Percentiles rank a stretch among this genome's conserved stretches.
Evolutionary conservation across 2,329 filamentous ascomycete genomes (phyloP).

Genomic region (Lasiodiplodia hormozganensis): DNA sequence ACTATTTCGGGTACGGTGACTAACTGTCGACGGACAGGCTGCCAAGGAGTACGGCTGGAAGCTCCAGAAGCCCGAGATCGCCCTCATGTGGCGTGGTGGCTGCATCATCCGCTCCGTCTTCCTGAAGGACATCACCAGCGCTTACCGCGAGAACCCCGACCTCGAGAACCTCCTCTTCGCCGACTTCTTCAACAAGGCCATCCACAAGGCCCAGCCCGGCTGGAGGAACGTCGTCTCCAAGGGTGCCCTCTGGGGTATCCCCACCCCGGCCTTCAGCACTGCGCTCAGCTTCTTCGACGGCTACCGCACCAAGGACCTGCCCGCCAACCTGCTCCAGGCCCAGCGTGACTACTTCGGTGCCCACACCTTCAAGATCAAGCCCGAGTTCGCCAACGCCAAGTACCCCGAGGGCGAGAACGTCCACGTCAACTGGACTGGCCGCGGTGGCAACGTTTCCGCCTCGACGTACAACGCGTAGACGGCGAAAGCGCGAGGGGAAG

Average conservation of each 20-base stretch:
- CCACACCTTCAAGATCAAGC: slow-evolving; percentile 63
- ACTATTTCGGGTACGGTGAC: slow-evolving; percentile 9
- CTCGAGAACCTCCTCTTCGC: slow-evolving; percentile 98
- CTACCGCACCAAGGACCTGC: slow-evolving; percentile 95
- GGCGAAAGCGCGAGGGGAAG: slow-evolving; percentile 10
- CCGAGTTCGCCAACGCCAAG: slow-evolving; percentile 66
- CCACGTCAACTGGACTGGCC: slow-evolving; percentile 99
- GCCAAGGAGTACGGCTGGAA: slow-evolving; percentile 97
- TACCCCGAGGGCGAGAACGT: slow-evolving; percentile 87
- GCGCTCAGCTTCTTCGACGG: slow-evolving; percentile 98
- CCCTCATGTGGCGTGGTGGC: slow-evolving; percentile 99
- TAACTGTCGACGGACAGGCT: slow-evolving; percentile 63
- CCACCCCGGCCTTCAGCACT: slow-evolving; percentile 94
- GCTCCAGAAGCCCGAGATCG: slow-evolving; percentile 99
- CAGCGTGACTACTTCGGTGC: slow-evolving; percentile 98
- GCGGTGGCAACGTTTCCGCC: slow-evolving; percentile 95
- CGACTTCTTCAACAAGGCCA: slow-evolving; percentile 99
- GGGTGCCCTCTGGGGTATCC: slow-evolving; percentile 92
- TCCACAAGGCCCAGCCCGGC: slow-evolving; percentile 83
- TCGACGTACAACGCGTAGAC: slow-evolving; percentile 95
- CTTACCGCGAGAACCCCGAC: slow-evolving; percentile 92
- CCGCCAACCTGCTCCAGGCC: slow-evolving; percentile 97
- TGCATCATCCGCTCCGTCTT: slow-evolving; percentile 99
- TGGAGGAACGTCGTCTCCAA: slow-evolving; percentile 76
- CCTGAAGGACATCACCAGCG: slow-evolving; percentile 98